Percentiles rank a stretch among this genome's conserved stretches.
Evolutionary conservation across 495 filamentous ascomycete genomes (phyloP).

Genomic region (Neurospora pannonica): DNA sequence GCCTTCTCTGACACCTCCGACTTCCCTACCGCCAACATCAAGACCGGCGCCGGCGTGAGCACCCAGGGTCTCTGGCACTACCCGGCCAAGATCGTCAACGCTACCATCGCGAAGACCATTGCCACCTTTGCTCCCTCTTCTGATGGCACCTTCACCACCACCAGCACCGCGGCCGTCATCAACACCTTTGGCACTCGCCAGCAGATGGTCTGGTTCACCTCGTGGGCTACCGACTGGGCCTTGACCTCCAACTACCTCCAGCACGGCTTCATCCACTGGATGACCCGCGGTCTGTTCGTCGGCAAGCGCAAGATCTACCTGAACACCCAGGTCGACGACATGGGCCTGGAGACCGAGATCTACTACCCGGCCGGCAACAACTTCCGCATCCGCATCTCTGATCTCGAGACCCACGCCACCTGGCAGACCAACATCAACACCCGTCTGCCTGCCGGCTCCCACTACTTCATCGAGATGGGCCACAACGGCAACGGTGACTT

Average conservation of each 20-base stretch:
- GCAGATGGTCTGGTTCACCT: conserved; percentile 54
- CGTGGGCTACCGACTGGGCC: conserved; percentile 47
- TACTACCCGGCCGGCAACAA: conserved; percentile 32
- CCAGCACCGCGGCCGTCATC: conserved; percentile 49
- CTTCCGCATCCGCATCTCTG: conserved; percentile 43
- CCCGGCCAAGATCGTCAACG: conserved; percentile 45
- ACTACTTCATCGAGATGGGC: conserved; percentile 47
- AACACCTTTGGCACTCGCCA: conserved; percentile 48
- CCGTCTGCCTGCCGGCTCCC: conserved; percentile 45
- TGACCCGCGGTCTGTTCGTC: conserved; percentile 47
- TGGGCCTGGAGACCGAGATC: conserved; percentile 48
- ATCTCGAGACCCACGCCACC: conserved; percentile 37
- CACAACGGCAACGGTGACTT: conserved; percentile 58
- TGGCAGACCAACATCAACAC: conserved; percentile 44
- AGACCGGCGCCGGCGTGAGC: conserved; percentile 20
- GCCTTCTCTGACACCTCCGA: conserved; percentile 38
- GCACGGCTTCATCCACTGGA: conserved; percentile 57
- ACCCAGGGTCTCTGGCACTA: conserved; percentile 47
- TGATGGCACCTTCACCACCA: conserved; percentile 12
- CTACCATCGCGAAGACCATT: conserved; percentile 43
- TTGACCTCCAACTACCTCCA: conserved; percentile 46
- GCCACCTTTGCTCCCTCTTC: conserved; percentile 37
- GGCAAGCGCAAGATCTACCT: conserved; percentile 47
- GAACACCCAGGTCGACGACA: conserved; percentile 57
- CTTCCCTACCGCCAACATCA: conserved; percentile 43